phyloP scores from a whole-genome alignment of 129 eudicot genomes.

The Smallanthus sonchifolius region DNA sequence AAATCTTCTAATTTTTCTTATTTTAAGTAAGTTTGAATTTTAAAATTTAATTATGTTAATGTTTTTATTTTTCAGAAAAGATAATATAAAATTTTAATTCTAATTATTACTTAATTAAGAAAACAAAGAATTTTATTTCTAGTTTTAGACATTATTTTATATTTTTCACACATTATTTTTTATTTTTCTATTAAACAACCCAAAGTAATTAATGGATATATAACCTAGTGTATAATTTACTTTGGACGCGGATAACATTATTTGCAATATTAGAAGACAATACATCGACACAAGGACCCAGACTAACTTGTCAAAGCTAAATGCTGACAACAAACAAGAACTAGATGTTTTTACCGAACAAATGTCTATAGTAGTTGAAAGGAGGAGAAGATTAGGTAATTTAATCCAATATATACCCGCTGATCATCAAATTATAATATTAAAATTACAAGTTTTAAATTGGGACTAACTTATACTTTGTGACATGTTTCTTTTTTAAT shows the following conservation, averaged over 20 bases:
- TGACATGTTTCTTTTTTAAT: not conserved
- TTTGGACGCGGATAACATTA: conserved; percentile 29
- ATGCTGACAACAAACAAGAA: conserved; percentile 26
- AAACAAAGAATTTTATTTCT: too few species aligned
- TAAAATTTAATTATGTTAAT: too few species aligned
- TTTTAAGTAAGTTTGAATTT: too few species aligned
- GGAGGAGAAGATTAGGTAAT: conserved; percentile 49
- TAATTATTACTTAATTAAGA: too few species aligned
- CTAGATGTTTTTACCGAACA: conserved; percentile 33
- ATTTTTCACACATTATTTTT: too few species aligned
- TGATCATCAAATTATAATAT: not conserved
- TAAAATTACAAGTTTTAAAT: not conserved
- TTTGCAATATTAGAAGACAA: conserved; percentile 45
- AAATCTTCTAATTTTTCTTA: too few species aligned
- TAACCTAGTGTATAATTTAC: not conserved
- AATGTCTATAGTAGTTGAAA: conserved; percentile 40
- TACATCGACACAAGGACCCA: conserved; percentile 59
- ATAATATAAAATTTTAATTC: too few species aligned
- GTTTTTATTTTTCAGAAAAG: too few species aligned
- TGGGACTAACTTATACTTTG: not conserved
- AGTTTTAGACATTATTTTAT: too few species aligned
- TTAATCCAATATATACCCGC: not conserved
- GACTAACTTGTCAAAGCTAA: conserved; percentile 50
- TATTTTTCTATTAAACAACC: too few species aligned
- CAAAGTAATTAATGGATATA: too few species aligned